These are phyloP conservation scores for Myriosclerotinia duriaeana DNA, from an alignment of 2,329 filamentous ascomycete species.

Conservation along the genomic window DNA sequence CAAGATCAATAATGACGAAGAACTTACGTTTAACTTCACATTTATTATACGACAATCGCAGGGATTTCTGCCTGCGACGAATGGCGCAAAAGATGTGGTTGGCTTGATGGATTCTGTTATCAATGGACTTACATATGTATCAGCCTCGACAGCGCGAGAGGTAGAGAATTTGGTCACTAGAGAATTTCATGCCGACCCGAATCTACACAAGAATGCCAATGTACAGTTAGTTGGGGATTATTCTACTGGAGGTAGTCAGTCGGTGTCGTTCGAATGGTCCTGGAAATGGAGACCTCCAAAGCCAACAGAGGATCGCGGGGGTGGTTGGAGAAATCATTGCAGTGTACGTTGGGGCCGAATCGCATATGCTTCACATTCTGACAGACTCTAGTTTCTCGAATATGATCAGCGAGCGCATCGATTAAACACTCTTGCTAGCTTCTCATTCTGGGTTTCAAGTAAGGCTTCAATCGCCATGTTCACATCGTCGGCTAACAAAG, in stretches of 20 bases:
- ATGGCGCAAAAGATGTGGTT: conserved; percentile 51
- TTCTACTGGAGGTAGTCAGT: conserved; percentile 75
- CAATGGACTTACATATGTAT: conserved; percentile 87
- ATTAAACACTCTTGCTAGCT: conserved; percentile 82
- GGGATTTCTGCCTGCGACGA: conserved; percentile 44
- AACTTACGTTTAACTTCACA: conserved; percentile 88
- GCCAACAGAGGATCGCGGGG: conserved; percentile 73
- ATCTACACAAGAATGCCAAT: conserved; percentile 95
- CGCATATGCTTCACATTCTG: conserved; percentile 26
- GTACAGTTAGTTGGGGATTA: conserved; percentile 94
- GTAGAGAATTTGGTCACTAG: conserved; percentile 91
- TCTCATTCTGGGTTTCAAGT: conserved; percentile 94
- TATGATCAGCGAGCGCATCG: conserved; percentile 92
- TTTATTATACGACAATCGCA: conserved; percentile 69
- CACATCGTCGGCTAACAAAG: conserved; percentile 29
- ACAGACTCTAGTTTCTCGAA: conserved; percentile 73
- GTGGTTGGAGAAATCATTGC: conserved; percentile 94
- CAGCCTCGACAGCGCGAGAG: conserved; percentile 80
- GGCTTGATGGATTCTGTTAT: conserved; percentile 69
- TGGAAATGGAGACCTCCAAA: conserved; percentile 98
- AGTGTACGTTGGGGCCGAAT: conserved; percentile 57
- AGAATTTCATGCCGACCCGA: conserved; percentile 96
- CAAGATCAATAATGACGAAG: conserved; percentile 85
- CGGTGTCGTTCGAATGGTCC: conserved; percentile 87
- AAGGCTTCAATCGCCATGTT: conserved; percentile 40